Base-by-base conservation (phyloP, 2,329 filamentous ascomycete species). In the Clarireedia sp. region DNA sequence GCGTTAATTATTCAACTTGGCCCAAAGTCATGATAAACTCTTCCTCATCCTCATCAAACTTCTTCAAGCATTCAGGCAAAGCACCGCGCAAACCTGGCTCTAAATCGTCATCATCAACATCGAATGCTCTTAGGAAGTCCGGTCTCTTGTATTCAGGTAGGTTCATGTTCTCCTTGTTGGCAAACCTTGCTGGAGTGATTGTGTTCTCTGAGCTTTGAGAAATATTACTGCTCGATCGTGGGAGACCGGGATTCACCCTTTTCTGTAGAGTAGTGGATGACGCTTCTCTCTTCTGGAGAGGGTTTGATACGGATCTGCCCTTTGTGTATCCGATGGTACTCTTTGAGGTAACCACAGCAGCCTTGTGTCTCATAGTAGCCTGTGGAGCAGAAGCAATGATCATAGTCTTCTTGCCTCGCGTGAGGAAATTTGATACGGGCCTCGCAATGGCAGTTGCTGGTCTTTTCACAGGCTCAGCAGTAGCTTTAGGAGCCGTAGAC, bases 251-350 rank as follows among this genome's bases (percentile, higher is more conserved):
- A 55, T 49, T 54, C 55, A 33, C 16, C 45, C 49, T 49, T 50
- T 48, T 49, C 12, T 59, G 44, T 48, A 57, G 40, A 24, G 44
- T 29, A 24, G 53, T 29, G 40, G 49, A 14, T 44, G 48, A 38
- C 10, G 29, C 21, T 37, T 44, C 44, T 48, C 59, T 47, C 52
- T 56, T 56, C 12, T 57, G 60, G 16, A 62, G 66, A 5, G 76
- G 60, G 7, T 70, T 69, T 19, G 75, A 75, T 2, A 77, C 73
- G 10, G 74, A 73, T 36, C 89, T 81, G 36, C 91, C 90, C 69
- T 87, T 89, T 55, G 81, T 88, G 68, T 95, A 96, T 16, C 91
- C 91, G 43, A 96, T 78, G 0, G 90, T 96, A 54, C 83, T 91
- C 60, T 85, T 82, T 1, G 90, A 95, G 5, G 83, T 83, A 5